Conservation (phyloP, 202 grass and related monocot species). For the Cymbopogon flexuosus region DNA sequence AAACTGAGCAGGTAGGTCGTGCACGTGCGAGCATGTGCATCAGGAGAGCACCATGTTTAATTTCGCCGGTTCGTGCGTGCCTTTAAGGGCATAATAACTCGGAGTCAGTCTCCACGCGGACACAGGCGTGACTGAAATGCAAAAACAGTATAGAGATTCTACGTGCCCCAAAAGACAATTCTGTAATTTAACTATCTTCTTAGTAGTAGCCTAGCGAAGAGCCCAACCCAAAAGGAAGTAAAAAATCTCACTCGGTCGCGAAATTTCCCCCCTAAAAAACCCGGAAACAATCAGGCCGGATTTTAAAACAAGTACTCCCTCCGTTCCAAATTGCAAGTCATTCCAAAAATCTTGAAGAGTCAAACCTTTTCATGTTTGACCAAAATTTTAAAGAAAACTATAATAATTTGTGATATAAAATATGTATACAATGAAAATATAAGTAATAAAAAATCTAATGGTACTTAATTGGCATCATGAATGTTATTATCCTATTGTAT, state of each 20-base stretch:
- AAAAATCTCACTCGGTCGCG: neutral
- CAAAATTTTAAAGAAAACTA: too few species aligned
- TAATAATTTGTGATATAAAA: too few species aligned
- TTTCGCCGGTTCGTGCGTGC: neutral
- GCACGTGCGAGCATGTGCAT: slow-evolving; percentile 29
- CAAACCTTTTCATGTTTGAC: too few species aligned
- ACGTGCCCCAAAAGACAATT: neutral
- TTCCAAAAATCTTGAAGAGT: too few species aligned
- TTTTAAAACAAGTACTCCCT: neutral
- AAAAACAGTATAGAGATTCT: neutral
- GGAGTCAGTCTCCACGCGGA: neutral
- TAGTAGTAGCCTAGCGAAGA: neutral
- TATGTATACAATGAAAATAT: too few species aligned
- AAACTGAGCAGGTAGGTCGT: slow-evolving; percentile 1
- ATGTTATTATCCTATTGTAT: too few species aligned
- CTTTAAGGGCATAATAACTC: neutral
- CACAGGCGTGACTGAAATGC: neutral
- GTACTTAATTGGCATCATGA: too few species aligned
- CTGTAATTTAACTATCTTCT: neutral
- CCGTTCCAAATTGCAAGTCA: too few species aligned
- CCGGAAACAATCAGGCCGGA: neutral
- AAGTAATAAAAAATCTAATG: too few species aligned
- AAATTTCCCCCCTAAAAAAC: neutral
- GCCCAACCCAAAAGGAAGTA: neutral
- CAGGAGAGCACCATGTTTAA: neutral